Conservation (phyloP, 352 stramenopile genomes). For the Thalassiosira delicatula region DNA sequence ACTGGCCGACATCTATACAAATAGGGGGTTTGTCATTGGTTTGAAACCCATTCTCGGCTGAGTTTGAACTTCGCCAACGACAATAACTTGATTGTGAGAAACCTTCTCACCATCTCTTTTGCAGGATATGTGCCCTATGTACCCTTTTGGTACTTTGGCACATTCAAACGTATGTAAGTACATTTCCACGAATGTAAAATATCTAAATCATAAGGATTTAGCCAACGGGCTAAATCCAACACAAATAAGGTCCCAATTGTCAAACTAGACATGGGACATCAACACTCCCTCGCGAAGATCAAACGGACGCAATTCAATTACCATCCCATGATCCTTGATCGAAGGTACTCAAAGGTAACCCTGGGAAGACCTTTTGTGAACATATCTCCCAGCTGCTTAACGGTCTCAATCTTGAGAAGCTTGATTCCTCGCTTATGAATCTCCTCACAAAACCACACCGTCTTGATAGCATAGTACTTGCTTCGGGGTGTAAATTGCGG, state of each 20-base stretch:
- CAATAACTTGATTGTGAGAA: too few relatives aligned
- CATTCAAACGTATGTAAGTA: not conserved
- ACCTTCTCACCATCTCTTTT: too few relatives aligned
- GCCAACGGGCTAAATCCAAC: not conserved
- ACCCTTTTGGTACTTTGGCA: not conserved
- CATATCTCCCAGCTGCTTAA: not conserved
- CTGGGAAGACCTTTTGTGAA: not conserved
- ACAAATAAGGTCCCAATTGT: too few relatives aligned
- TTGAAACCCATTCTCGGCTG: too few relatives aligned
- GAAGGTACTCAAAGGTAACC: not conserved
- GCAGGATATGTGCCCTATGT: too few relatives aligned
- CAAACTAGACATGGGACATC: not conserved
- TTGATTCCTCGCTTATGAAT: slow-evolving; percentile 7
- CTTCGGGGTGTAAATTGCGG: not conserved
- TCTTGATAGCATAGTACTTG: slow-evolving; percentile 2
- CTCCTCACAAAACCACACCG: slow-evolving; percentile 10
- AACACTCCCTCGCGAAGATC: not conserved
- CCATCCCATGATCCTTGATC: slow-evolving; percentile 1
- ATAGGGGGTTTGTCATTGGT: too few relatives aligned
- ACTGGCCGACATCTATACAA: too few relatives aligned
- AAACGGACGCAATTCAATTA: not conserved
- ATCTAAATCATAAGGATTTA: not conserved
- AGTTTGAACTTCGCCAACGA: too few relatives aligned
- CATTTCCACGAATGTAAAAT: too few relatives aligned
- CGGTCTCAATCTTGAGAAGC: slow-evolving; percentile 1